phyloP scores from a whole-genome alignment of 805 yeast species.

The Candida methanosorbosa region DNA sequence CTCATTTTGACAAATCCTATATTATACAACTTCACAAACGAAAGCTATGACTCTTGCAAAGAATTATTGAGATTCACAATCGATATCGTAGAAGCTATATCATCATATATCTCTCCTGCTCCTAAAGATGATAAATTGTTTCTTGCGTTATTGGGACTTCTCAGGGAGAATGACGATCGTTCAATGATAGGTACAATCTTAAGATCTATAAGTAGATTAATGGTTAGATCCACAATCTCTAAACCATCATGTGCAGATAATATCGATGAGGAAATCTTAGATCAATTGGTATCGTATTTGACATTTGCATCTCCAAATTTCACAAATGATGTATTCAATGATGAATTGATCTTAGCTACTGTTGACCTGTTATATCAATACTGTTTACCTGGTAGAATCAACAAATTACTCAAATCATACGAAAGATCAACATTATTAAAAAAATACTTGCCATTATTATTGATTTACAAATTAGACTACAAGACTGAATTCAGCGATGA shows the following conservation, averaged over 20 bases:
- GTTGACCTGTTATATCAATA: conserved; percentile 81
- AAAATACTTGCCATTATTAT: conserved; percentile 54
- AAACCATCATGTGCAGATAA: conserved; percentile 44
- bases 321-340: conserved; percentile 31
- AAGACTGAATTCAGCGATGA: conserved; percentile 26
- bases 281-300: conserved; percentile 47
- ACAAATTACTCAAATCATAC: conserved; percentile 38
- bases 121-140: conserved; percentile 63
- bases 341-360: conserved; percentile 65
- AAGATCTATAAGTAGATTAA: conserved; percentile 70
- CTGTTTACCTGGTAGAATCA: conserved; percentile 57
- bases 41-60: conserved; percentile 23
- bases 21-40: conserved; percentile 16
- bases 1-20: conserved; percentile 36
- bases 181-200: conserved; percentile 58
- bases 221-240: conserved; percentile 47
- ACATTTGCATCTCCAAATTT: conserved; percentile 33
- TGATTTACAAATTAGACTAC: conserved; percentile 36
- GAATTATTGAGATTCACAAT: conserved; percentile 62
- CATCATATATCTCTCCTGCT: conserved; percentile 75
- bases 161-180: conserved; percentile 54
- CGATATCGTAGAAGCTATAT: conserved; percentile 78
- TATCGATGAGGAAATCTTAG: conserved; percentile 37
- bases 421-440: conserved; percentile 43
- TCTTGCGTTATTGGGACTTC: conserved; percentile 40